Evolutionary conservation across 108 stramenopile genomes (phyloP), one percentile per base, ranked within the genome.

Genomic region (Skeletonema menzelii): DNA sequence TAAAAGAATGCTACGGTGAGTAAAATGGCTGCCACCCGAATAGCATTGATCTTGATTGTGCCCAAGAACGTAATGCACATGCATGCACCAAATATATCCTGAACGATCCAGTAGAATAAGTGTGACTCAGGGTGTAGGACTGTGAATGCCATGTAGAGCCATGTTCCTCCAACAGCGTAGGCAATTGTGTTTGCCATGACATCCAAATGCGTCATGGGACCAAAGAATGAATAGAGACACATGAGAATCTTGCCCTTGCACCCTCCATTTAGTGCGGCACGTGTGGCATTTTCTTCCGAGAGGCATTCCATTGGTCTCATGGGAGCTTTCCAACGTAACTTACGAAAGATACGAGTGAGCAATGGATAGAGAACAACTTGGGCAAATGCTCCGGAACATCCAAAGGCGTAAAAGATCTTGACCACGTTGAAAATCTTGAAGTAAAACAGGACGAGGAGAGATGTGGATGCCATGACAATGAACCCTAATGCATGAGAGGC

Each of bases 1-100:
- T 96, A 96, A 28, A 91, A 73, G 78, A 97, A 95, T 0, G 91
- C 92, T 58, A 91, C 87, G 26, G 77, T 76, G 60, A 96, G 69
- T 19, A 95, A 69, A 8, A 87, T 62, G 5, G 92, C 84, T 12
- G 90, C 96, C 61, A 96, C 94, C 67, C 80, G 84, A 69, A 92
- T 86, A 14, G 72, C 67, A 42, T 83, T 80, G 53, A 96, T 73
- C 65, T 86, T 89, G 47, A 96, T 84, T 8, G 89, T 73, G 26
- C 76, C 65, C 17, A 95, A 49, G 60, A 92, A 90, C 17, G 86
- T 65, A 27, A 93, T 83, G 84, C 91, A 93, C 58, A 95, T 82
- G 70, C 86, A 86, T 13, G 82, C 56, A 26, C 96, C 96, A 34
- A 96, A 88, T 24, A 93, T 58, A 64, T 96, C 79, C 55, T 91